A percentile compares a stretch with the other conserved stretches of the same genome.
These are phyloP conservation scores for Carallia brachiata DNA, from an alignment of 345 rosid species.

Conservation along the genomic window DNA sequence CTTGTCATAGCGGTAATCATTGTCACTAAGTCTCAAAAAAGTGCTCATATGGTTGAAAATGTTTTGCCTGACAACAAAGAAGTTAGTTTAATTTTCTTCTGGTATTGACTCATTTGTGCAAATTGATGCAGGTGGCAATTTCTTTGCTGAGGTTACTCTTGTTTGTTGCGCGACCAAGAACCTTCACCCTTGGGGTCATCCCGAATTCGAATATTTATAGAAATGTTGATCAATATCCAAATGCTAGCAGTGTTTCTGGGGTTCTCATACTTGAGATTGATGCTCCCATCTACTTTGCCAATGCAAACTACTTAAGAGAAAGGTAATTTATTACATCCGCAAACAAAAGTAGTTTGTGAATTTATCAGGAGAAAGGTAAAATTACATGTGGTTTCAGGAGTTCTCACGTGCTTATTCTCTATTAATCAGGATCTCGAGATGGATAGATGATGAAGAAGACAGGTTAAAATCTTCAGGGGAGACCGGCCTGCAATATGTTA, in stretches of 20 bases:
- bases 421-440: slow-evolving; percentile 55
- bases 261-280: slow-evolving; percentile 69
- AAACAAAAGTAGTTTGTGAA: neutral
- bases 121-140: slow-evolving; percentile 48
- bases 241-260: slow-evolving; percentile 50
- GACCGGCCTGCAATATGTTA: slow-evolving; percentile 55
- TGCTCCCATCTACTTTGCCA: slow-evolving; percentile 88
- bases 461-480: slow-evolving; percentile 50
- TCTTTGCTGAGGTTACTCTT: slow-evolving; percentile 67
- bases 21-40: neutral
- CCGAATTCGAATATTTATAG: slow-evolving; percentile 57
- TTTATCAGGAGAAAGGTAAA: neutral
- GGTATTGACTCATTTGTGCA: neutral
- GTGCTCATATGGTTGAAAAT: too few relatives aligned
- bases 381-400: neutral
- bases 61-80: too few relatives aligned
- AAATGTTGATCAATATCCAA: slow-evolving; percentile 68
- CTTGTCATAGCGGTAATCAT: slow-evolving; percentile 56
- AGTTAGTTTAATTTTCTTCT: too few relatives aligned
- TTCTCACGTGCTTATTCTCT: neutral
- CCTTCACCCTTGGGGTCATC: slow-evolving; percentile 59
- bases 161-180: slow-evolving; percentile 80
- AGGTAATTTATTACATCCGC: slow-evolving; percentile 36
- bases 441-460: slow-evolving; percentile 87
- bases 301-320: slow-evolving; percentile 77